Base-by-base conservation (phyloP, 164 flowering plant species). In the Tinospora cordifolia region DNA sequence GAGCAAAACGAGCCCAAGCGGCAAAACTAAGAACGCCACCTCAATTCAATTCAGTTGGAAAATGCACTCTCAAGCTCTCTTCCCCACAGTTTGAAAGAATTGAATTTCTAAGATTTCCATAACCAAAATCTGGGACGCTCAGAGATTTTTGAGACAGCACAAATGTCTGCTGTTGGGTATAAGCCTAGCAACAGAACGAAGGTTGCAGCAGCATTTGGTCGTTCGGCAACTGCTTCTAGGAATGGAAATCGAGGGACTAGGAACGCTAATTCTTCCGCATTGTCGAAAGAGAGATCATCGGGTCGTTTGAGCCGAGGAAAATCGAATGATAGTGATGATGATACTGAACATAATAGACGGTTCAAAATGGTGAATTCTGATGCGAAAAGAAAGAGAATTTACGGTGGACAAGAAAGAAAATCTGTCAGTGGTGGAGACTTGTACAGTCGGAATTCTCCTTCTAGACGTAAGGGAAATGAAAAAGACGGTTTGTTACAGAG, bases 361-460 rank as follows among this genome's bases (percentile, higher is more conserved):
- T 54, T 40, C 30, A 41, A 21, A 26, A 12, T 11, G 27, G 59
- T 14, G 27, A 71, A 2, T 69, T 66, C 66, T 71, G 69, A 72
- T 39, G 3, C 65, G 72, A 83, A 71, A 66, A 79, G 75, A 71
- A 83, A 86, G 80, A 76, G 84, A 57, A 41, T 72, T 25, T 80
- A 68, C 63, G 82, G 78, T 58, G 77, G 39, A 0, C n/a, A 54
- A 38, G 14, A 41, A 64, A 69, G 68, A 79, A 62, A 76, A 68
- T 11, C 47, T 51, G 1, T 67, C 22, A 17, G 19, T n/a, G 30
- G 64, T 68, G 36, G 1, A 15, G 65, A 19, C 19, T 58, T 26
- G 21, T 22, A 62, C n/a, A 66, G 49, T 8, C 22, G 69, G 68
- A 74, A 67, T 46, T 57, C 63, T 36, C 21, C 13, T 39, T 10